phyloP scores from a whole-genome alignment of 2,329 filamentous ascomycete genomes.

The Monosporascus ibericus region DNA sequence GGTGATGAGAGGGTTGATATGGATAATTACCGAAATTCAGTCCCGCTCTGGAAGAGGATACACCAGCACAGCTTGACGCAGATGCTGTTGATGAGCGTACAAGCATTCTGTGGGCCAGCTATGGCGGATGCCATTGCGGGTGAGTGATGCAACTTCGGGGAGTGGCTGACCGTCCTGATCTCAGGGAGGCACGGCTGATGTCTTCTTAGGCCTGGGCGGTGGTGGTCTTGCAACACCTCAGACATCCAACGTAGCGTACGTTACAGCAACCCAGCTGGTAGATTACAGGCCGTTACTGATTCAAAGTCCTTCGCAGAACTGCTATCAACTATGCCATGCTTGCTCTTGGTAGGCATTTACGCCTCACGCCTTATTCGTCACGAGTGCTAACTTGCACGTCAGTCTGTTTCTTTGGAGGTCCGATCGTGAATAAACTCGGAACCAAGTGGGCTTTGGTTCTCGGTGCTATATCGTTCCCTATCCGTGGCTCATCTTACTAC shows the following conservation, averaged over 20 bases:
- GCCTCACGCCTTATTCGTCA: not conserved
- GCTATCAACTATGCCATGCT: conserved; percentile 23
- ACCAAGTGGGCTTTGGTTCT: conserved; percentile 41
- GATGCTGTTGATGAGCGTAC: conserved; percentile 40
- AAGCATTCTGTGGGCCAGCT: conserved; percentile 36
- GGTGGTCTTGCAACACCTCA: conserved; percentile 38
- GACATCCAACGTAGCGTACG: conserved; percentile 35
- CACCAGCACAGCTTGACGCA: conserved; percentile 42
- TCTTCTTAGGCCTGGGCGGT: conserved; percentile 29
- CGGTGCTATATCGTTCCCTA: conserved; percentile 35
- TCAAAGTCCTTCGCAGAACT: conserved; percentile 1
- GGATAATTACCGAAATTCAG: conserved; percentile 17
- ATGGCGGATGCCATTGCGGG: conserved; percentile 34
- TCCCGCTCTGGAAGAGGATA: conserved; percentile 36
- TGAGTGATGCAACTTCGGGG: conserved; percentile 8
- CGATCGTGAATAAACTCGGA: conserved; percentile 39
- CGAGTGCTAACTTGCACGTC: conserved; percentile 3
- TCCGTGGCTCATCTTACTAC: conserved; percentile 40
- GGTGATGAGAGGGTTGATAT: conserved; percentile 28
- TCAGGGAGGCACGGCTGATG: not conserved
- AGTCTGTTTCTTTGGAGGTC: conserved; percentile 37
- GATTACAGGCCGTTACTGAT: not conserved
- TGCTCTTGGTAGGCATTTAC: conserved; percentile 17
- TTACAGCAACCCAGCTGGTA: not conserved
- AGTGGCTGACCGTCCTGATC: not conserved